Percentiles rank a stretch among this genome's conserved stretches.
Evolutionary conservation across 148 eudicot species (phyloP).

Genomic region (Arctostaphylos glauca): DNA sequence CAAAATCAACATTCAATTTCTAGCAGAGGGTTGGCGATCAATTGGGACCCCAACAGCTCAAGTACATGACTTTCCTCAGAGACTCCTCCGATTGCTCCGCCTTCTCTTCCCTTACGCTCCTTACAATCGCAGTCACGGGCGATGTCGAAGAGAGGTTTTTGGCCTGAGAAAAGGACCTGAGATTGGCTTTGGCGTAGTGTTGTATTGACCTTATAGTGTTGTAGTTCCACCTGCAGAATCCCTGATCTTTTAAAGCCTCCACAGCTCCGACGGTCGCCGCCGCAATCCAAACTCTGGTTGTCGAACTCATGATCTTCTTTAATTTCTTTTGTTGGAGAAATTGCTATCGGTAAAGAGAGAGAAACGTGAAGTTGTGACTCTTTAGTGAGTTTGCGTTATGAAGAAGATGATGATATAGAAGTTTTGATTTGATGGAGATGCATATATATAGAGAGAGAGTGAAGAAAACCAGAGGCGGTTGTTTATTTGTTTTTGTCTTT

Average conservation of each 20-base stretch:
- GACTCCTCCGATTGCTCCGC: constrained; percentile 31
- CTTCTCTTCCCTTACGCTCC: constrained; percentile 14
- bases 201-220: constrained; percentile 23
- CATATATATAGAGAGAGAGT: too few relatives aligned
- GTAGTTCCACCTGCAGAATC: constrained; percentile 36
- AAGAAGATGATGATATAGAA: too few relatives aligned
- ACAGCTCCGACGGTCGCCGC: constrained; percentile 30
- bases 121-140: not conserved
- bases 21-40: not conserved
- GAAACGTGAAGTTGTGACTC: not conserved
- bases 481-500: too few relatives aligned
- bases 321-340: not conserved
- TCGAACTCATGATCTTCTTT: constrained; percentile 24
- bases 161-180: constrained; percentile 22
- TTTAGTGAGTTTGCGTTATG: not conserved
- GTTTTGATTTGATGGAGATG: too few relatives aligned
- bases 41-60: constrained; percentile 42
- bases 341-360: not conserved
- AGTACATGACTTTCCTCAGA: constrained; percentile 35
- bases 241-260: constrained; percentile 38
- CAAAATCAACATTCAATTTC: not conserved
- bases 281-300: constrained; percentile 20
- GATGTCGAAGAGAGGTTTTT: constrained; percentile 12
- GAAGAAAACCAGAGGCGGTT: too few relatives aligned
- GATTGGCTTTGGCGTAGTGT: constrained; percentile 25